Percentiles rank a stretch among this genome's conserved stretches.
These are phyloP conservation scores for Darksidea phi DNA, from an alignment of 495 filamentous ascomycete species.

Conservation along the genomic window DNA sequence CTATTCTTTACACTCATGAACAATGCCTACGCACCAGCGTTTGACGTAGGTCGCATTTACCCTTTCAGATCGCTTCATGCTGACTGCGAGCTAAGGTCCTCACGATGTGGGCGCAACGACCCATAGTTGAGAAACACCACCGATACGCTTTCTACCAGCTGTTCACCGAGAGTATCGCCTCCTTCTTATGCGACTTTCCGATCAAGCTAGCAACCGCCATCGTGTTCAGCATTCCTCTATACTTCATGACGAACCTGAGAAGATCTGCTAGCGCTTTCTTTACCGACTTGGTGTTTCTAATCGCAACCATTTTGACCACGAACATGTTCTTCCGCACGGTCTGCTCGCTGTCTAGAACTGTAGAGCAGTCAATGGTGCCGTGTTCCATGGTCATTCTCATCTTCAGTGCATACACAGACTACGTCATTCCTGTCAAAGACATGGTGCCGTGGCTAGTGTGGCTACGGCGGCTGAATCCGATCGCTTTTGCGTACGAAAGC, in stretches of 20 bases:
- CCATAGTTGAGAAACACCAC: conserved; percentile 23
- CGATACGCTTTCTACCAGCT: conserved; percentile 21
- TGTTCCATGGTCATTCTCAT: conserved; percentile 3
- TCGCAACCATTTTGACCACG: conserved; percentile 9
- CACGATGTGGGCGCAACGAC: conserved; percentile 17
- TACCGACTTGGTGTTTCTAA: conserved; percentile 3
- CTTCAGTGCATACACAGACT: conserved; percentile 18
- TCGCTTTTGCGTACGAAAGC: conserved; percentile 18
- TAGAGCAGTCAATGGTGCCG: conserved; percentile 14
- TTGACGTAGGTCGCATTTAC: conserved; percentile 13
- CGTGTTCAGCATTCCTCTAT: conserved; percentile 13
- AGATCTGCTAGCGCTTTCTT: conserved; percentile 11
- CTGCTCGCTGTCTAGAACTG: conserved; percentile 7
- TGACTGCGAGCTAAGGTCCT: conserved; percentile 3
- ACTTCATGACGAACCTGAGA: conserved; percentile 23
- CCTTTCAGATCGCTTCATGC: background rate
- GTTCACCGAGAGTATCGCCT: conserved; percentile 6
- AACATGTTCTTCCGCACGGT: conserved; percentile 20
- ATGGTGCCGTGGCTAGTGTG: conserved; percentile 16
- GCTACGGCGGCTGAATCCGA: conserved; percentile 18
- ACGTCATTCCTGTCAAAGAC: conserved; percentile 14
- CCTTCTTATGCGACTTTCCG: conserved; percentile 11
- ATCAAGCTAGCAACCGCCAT: conserved; percentile 9
- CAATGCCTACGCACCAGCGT: conserved; percentile 7
- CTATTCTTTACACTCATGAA: conserved; percentile 16